Evolutionary conservation across 306 rosid genomes (phyloP).

Genomic region (Vigna unguiculata): DNA sequence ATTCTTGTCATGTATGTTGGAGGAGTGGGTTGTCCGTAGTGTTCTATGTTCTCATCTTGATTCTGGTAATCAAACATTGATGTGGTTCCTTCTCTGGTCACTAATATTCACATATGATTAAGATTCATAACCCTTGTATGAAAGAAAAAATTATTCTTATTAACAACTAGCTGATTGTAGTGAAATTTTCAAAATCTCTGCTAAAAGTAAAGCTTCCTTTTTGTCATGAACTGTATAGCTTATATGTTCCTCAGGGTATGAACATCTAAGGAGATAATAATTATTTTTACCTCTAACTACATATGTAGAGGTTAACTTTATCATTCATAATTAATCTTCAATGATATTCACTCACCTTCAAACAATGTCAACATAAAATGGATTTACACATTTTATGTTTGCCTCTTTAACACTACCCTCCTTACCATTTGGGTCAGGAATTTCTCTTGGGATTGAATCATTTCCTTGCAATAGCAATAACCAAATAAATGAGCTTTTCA

Average conservation of each 20-base stretch:
- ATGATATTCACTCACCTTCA: constrained; percentile 73
- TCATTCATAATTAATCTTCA: constrained; percentile 27
- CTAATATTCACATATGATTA: constrained; percentile 49
- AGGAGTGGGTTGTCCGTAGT: constrained; percentile 76
- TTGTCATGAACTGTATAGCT: constrained; percentile 28
- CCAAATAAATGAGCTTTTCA: constrained; percentile 35
- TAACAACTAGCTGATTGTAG: neutral
- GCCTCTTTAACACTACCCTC: constrained; percentile 70
- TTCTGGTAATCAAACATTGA: constrained; percentile 68
- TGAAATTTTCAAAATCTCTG: neutral
- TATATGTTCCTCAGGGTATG: constrained; percentile 25
- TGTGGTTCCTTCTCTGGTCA: too few relatives aligned
- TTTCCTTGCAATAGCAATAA: constrained; percentile 73
- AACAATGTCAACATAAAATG: constrained; percentile 97
- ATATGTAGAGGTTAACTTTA: constrained; percentile 28
- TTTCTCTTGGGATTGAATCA: constrained; percentile 87
- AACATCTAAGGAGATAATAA: constrained; percentile 15
- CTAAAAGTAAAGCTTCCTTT: too few relatives aligned
- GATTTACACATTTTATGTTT: too few relatives aligned
- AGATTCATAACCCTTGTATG: constrained; percentile 33
- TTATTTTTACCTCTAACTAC: constrained; percentile 12
- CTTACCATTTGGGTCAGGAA: constrained; percentile 77
- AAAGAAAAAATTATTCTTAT: constrained; percentile 21
- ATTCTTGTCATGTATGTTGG: constrained; percentile 69
- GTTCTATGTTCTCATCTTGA: constrained; percentile 51